A percentile compares a stretch with the other conserved stretches of the same genome.
Conservation (phyloP, 1,284 basidiomycete genomes). For the Trichosporon faecale region DNA sequence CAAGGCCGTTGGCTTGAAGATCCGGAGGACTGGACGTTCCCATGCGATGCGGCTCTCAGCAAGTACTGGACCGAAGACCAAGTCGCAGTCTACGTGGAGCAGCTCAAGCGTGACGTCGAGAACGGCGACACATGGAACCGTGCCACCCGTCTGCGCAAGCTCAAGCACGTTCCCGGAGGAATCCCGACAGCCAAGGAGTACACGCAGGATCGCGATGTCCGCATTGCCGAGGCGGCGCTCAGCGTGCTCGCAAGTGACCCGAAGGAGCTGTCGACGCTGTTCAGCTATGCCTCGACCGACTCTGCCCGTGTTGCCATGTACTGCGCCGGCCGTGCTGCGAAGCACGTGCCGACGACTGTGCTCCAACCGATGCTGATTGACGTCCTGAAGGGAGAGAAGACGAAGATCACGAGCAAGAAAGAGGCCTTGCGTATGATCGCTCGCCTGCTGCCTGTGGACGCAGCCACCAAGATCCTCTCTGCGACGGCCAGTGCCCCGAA, state of each 20-base stretch:
- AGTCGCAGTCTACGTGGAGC: background rate
- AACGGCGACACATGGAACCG: background rate
- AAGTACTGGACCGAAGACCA: background rate
- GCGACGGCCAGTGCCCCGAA: background rate
- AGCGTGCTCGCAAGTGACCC: conserved; percentile 1
- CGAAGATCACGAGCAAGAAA: conserved; percentile 3
- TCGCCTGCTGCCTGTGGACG: background rate
- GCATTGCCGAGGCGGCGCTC: background rate
- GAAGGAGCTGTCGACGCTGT: background rate
- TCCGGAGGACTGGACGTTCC: background rate
- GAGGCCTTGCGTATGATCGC: background rate
- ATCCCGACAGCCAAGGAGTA: background rate
- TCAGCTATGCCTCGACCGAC: background rate
- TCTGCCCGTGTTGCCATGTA: background rate
- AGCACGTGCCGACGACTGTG: background rate
- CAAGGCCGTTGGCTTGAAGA: background rate
- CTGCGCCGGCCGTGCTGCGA: background rate
- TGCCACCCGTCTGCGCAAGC: background rate
- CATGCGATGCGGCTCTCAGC: background rate
- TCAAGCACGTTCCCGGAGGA: background rate
- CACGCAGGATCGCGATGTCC: background rate
- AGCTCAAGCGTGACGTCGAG: background rate
- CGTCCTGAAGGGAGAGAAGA: background rate
- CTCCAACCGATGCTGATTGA: background rate
- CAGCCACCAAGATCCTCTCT: background rate